Base-by-base conservation (phyloP, 139 green algal species). In the Chlorella sorokiniana region DNA sequence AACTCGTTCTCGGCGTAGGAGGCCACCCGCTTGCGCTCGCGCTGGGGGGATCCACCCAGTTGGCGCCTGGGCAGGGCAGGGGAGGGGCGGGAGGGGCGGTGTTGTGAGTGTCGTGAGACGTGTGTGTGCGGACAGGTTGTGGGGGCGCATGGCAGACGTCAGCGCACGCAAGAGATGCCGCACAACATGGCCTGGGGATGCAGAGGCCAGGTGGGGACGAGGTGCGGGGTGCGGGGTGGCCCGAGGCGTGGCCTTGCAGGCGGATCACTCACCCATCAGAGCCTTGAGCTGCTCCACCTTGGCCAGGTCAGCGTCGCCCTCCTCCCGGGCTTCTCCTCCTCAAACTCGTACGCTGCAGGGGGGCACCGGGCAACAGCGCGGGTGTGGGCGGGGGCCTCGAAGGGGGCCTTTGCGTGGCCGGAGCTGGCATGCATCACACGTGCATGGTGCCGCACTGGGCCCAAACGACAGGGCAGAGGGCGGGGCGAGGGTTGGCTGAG, bases 21-120 rank as follows among this genome's bases (percentile, higher is more conserved):
- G 45, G 94, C 83, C 61, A 94, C 73, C 27, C 91, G 84, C 92
- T 99, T 99, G 86, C 96, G 93, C 89, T 99, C 94, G 69, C 96
- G 92, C 93, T 98, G 75, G 92, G 90, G 10, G 96, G 96, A 83
- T 98, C 96, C 38, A 98, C 91, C 96, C 96, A 99, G 90, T 98
- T 97, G 84, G 71, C 85, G 70, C 76, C 72, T 83, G 80, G 31
- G 16, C 71, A 0, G 25, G 51, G 6, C 62, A 42, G 65, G 38
- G 31, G 56, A 42, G n/a, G 51, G 51, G 4, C n/a, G 52, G 40
- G 31, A 4, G 27, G 54, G 0, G 1, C 52, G 67, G 25, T 4
- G 41, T 20, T 40, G 29, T 29, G 71, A n/a, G 41, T 29, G 11
- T 23, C 18, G 41, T 27, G 16, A 2, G 69, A 0, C 0, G 42